phyloP scores from a whole-genome alignment of 768 basidiomycete species.

The Trametopsis cervina region DNA sequence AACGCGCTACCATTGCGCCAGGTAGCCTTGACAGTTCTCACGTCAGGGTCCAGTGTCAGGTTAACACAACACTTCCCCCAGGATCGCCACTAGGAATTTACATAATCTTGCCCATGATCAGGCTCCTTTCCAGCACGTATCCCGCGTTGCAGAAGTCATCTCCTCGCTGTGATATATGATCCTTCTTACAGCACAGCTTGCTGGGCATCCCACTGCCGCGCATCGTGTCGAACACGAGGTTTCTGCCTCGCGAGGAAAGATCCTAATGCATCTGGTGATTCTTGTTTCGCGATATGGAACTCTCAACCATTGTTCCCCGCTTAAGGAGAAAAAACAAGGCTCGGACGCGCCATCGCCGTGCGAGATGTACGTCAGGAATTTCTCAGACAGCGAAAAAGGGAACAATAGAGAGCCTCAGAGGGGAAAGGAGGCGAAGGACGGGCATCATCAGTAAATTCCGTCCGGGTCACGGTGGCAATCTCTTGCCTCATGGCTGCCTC shows the following conservation, averaged over 20 bases:
- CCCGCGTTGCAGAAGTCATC: background rate
- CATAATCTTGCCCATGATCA: too few relatives aligned
- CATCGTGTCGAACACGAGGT: background rate
- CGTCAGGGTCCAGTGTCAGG: too few relatives aligned
- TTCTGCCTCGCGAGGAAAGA: background rate
- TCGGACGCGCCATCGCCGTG: background rate
- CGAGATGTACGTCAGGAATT: background rate
- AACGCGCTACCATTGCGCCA: constrained; percentile 95
- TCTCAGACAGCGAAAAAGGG: background rate
- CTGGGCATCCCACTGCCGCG: background rate
- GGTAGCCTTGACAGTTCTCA: constrained; percentile 65
- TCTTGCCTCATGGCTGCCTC: constrained; percentile 36
- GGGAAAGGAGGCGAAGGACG: too few relatives aligned
- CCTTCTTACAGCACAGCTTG: background rate
- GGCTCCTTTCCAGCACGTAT: too few relatives aligned
- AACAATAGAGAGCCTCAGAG: background rate
- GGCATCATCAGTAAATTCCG: background rate
- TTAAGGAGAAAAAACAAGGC: background rate
- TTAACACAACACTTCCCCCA: too few relatives aligned
- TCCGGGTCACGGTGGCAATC: constrained; percentile 1
- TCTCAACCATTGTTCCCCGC: background rate
- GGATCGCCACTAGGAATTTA: too few relatives aligned
- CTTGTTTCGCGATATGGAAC: background rate
- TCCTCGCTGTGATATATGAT: background rate
- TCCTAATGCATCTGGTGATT: background rate